These are phyloP conservation scores for Sugiyamaella floridensis DNA, from an alignment of 805 yeast species.

Conservation along the genomic window DNA sequence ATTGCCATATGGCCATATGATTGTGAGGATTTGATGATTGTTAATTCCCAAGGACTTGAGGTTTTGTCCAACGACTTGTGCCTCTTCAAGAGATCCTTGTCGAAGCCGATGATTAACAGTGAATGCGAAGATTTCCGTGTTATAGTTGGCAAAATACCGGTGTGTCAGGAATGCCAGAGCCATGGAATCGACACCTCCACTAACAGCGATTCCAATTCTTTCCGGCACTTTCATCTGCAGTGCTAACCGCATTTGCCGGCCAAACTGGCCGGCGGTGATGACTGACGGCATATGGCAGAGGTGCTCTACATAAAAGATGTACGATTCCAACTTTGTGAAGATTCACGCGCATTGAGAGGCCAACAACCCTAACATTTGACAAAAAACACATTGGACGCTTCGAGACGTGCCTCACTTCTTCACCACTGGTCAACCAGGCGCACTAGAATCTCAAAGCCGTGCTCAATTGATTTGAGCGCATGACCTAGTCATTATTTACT, in stretches of 20 bases:
- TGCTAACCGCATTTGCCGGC: conserved; percentile 2
- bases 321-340: too few relatives aligned
- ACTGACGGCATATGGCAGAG: neutral
- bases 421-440: neutral
- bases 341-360: too few relatives aligned
- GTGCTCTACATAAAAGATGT: neutral
- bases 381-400: neutral
- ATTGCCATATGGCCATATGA: conserved; percentile 19
- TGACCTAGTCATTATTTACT: neutral
- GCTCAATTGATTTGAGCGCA: neutral
- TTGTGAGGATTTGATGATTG: conserved; percentile 30
- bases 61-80: conserved; percentile 32
- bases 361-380: neutral
- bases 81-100: conserved; percentile 44
- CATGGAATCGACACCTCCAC: conserved; percentile 83
- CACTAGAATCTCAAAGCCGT: neutral
- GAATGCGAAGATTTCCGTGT: conserved; percentile 39
- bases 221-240: conserved; percentile 3
- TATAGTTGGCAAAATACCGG: conserved; percentile 29
- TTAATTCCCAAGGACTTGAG: conserved; percentile 23
- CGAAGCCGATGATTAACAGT: conserved; percentile 63
- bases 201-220: conserved; percentile 49
- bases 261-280: conserved; percentile 3
- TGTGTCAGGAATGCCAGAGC: conserved; percentile 49
- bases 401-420: neutral